Base-by-base conservation (phyloP, 208 protist genomes). In the Acanthamoeba lenticulata region DNA sequence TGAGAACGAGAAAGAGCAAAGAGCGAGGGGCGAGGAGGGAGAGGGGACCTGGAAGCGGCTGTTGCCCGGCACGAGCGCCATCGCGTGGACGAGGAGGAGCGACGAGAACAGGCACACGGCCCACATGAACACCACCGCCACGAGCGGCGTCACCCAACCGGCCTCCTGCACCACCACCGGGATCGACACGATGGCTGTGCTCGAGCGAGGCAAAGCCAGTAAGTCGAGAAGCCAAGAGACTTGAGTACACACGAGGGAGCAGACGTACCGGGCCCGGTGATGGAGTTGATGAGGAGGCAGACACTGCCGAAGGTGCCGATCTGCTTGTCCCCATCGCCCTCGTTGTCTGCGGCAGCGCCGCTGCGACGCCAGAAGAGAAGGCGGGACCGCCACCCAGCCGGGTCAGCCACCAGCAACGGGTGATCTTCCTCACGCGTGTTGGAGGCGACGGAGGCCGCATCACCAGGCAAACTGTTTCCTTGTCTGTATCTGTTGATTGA, bases 221-320 rank as follows among this genome's bases (percentile, higher is more conserved):
- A 57, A 60, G 19, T n/a, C 52, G 4, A 60, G 11, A 60, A 6
- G 52, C 4, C 27, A 65, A 19, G 57, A 1, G 27, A 32, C 57
- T 11, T n/a, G 57, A 19, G 27, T n/a, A 13, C 24, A n/a, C 24
- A 34, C 24, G 11, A 32, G 1, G 21, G 34, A 42, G 36, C 36
- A 34, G 21, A 55, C 44, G 44, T n/a, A 85, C 74, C 74, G 5
- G 74, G 74, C 0, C 74, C 74, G 42, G 74, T 85, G 38, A 85
- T 85, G 74, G 74, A 85, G 74, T 85, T 85, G 27, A 85, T 85
- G 74, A 85, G 74, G 24, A 85, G 74, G 21, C 74, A 85, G 13
- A 45, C 24, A 42, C 74, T 85, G 36, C 74, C 74, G 19, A 85
- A 85, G 24, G 74, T 85, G 38, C 74, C 74, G 13, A 85, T 85